phyloP scores from a whole-genome alignment of 768 basidiomycete genomes.

The Mycena amicta region DNA sequence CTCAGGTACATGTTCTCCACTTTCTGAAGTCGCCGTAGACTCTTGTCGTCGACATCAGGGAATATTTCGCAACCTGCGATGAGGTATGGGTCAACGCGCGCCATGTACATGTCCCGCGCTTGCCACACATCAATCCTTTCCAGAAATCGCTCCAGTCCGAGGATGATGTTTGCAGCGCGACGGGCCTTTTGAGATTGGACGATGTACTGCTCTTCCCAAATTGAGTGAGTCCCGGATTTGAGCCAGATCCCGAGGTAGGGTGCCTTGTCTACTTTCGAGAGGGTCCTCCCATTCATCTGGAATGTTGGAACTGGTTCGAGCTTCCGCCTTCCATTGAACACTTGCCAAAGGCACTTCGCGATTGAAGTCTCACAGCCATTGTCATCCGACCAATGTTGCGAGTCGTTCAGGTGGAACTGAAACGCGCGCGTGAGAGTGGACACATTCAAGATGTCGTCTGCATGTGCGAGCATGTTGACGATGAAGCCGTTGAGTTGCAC shows the following conservation, averaged over 20 bases:
- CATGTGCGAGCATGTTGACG: conserved; percentile 5
- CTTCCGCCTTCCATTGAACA: not conserved
- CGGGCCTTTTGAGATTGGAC: not conserved
- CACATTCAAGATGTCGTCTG: conserved; percentile 11
- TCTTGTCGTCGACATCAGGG: no score
- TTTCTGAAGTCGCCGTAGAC: no score
- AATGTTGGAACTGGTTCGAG: not conserved
- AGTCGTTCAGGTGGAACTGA: conserved; percentile 1
- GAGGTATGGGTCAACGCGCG: conserved; percentile 8
- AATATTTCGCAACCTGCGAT: no score
- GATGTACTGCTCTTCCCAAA: not conserved
- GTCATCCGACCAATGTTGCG: not conserved
- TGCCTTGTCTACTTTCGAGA: conserved; percentile 21
- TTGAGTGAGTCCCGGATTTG: not conserved
- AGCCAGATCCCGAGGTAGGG: conserved; percentile 6
- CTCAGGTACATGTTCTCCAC: no score
- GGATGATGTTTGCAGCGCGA: not conserved
- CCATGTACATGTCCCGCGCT: conserved; percentile 3
- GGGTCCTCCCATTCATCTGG: not conserved
- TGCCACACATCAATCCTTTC: conserved; percentile 4
- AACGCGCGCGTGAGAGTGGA: conserved; percentile 1
- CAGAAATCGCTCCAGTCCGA: conserved; percentile 5
- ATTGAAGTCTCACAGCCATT: conserved; percentile 3
- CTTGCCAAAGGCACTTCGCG: not conserved
- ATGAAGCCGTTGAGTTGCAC: conserved; percentile 1